Evolutionary conservation across 768 basidiomycete genomes (phyloP).

Genomic region (Calocybe cyanea): DNA sequence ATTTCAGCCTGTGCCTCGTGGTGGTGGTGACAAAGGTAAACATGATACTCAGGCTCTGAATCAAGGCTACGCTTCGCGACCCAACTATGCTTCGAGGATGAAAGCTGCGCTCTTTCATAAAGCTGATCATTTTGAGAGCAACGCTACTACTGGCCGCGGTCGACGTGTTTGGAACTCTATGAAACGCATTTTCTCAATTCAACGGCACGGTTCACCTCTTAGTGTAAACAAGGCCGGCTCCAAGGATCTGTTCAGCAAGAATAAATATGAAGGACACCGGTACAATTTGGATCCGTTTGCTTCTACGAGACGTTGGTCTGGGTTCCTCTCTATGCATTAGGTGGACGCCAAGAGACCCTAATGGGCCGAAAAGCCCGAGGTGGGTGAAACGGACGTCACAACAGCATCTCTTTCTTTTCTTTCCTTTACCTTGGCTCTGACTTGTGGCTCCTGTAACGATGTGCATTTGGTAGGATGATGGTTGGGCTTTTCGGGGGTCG

Average conservation of each 20-base stretch:
- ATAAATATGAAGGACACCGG: neutral
- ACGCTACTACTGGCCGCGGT: neutral
- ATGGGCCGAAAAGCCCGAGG: too few species aligned
- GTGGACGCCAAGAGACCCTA: neutral
- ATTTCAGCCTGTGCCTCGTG: neutral
- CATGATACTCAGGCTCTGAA: neutral
- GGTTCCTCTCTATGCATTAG: neutral
- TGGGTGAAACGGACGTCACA: too few species aligned
- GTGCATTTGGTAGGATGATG: too few species aligned
- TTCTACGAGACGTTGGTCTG: constrained; percentile 5
- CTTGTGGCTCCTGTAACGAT: too few species aligned
- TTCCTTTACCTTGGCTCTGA: too few species aligned
- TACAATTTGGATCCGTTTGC: neutral
- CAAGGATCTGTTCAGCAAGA: constrained; percentile 2
- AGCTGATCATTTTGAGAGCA: neutral
- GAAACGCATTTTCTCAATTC: constrained; percentile 5
- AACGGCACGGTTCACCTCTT: neutral
- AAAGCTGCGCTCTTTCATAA: constrained; percentile 4
- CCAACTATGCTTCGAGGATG: neutral
- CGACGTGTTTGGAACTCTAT: constrained; percentile 9
- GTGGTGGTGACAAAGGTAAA: neutral
- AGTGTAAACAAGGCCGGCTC: constrained; percentile 8
- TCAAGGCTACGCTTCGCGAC: neutral
- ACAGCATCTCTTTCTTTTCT: too few species aligned
- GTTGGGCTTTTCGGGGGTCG: too few species aligned